These are phyloP conservation scores for Maudiozyma barnettii DNA, from an alignment of 805 yeast species.

Conservation along the genomic window DNA sequence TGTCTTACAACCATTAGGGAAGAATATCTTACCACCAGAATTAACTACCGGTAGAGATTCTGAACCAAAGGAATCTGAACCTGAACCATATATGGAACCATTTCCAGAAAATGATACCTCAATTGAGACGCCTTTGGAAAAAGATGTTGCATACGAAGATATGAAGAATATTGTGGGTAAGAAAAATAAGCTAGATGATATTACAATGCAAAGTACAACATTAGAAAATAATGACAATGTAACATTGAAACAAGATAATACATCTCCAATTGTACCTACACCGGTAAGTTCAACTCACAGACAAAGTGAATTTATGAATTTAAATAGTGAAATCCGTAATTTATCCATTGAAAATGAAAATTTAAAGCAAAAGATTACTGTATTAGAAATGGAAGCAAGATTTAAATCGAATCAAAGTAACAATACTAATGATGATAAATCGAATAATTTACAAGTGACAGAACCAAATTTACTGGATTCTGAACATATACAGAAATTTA, in stretches of 20 bases:
- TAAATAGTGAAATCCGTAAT: slow-evolving; percentile 19
- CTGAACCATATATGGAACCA: not conserved
- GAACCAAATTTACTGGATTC: slow-evolving; percentile 2
- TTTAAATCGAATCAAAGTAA: not conserved
- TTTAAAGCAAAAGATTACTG: slow-evolving; percentile 31
- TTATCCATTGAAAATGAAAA: slow-evolving; percentile 28
- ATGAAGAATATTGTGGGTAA: not conserved
- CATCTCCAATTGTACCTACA: not conserved
- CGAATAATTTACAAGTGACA: not conserved
- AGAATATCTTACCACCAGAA: not conserved
- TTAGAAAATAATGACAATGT: not conserved
- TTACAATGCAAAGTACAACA: not conserved
- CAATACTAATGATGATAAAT: not conserved
- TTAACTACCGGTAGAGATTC: not conserved
- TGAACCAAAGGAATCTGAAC: not conserved
- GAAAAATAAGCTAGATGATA: too few relatives aligned
- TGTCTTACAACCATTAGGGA: not conserved
- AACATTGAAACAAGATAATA: not conserved
- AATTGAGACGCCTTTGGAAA: not conserved
- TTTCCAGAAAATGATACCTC: not conserved
- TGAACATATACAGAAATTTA: slow-evolving; percentile 6
- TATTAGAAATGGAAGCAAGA: slow-evolving; percentile 40
- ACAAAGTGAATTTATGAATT: slow-evolving; percentile 18
- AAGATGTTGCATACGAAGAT: too few relatives aligned
- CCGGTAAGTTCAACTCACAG: slow-evolving; percentile 3